Base-by-base conservation (phyloP, 2,329 filamentous ascomycete genomes). In the Kalaharituber pfeilii region DNA sequence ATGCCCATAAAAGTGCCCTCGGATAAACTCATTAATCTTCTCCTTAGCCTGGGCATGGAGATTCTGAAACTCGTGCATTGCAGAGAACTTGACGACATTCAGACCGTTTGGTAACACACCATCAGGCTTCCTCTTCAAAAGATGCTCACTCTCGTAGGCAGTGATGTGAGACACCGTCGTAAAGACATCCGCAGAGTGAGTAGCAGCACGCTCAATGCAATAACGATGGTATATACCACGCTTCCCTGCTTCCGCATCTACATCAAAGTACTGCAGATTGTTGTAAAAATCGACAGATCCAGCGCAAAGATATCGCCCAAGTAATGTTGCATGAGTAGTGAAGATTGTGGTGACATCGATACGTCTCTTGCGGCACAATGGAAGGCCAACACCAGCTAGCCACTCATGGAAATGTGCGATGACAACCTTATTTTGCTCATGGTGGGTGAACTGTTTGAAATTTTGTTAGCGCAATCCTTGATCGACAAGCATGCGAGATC, bases 211-310 rank as follows among this genome's bases (percentile, higher is more conserved):
- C 72, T 98, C 91, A 65, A 98, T 94, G 72, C 91, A 96, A 73
- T 96, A 96, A 57, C 91, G 76, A 72, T 98, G 91, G 73, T 96
- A 98, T 68, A 98, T 96, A 56, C 91, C 91, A 65, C 91, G 85
- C 75, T 95, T 96, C 58, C 91, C 91, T 18, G 91, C 91, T 70
- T 98, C 91, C 5, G 86, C 81, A 67, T 98, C 91, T 27, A 94
- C 87, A 66, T 98, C 89, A 66, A 98, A 96, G 72, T 81, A 84
- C 69, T 96, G 89, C 52, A 98, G 77, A 69, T 96, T 95, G 74
- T 96, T 98, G 77, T 98, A 98, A 68, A 98, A 96, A 68, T 98
- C 91, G 59, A 96, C 91, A 0, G 88, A 95, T 53, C 91, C 91
- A 51, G 91, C 91, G 67, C 91, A 96, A 50, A 96, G 84, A 67